Evolutionary conservation across 2,329 filamentous ascomycete genomes (phyloP).

Genomic region (Cercospora zeae-maydis): DNA sequence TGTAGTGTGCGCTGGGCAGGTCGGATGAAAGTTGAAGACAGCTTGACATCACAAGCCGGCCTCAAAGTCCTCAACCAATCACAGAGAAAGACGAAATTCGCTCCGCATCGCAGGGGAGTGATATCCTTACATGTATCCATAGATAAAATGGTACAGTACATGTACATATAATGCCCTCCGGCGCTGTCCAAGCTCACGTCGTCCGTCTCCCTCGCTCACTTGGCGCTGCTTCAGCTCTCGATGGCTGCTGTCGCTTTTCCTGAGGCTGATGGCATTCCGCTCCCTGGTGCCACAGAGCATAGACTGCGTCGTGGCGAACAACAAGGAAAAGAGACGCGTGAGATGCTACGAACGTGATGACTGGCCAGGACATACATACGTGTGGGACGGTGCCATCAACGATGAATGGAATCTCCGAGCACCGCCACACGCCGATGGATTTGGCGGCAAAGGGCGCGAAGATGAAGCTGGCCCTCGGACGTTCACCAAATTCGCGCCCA

Average conservation of each 20-base stretch:
- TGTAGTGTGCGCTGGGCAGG: neutral
- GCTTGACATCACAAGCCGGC: conserved; percentile 10
- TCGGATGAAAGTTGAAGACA: conserved; percentile 6
- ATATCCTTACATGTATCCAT: too few species aligned
- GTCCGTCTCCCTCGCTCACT: too few species aligned
- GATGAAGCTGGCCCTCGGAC: neutral
- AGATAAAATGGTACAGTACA: too few species aligned
- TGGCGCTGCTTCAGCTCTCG: too few species aligned
- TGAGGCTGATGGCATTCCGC: too few species aligned
- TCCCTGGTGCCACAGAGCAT: too few species aligned
- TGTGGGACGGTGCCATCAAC: neutral
- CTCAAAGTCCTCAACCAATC: neutral
- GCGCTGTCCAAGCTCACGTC: too few species aligned
- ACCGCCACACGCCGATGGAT: too few species aligned
- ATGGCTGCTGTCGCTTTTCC: too few species aligned
- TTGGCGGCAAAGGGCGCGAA: neutral
- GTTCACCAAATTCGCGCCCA: neutral
- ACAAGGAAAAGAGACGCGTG: neutral
- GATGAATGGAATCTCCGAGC: neutral
- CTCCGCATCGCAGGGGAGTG: too few species aligned
- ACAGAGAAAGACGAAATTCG: too few species aligned
- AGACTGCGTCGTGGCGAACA: neutral
- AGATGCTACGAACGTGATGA: neutral
- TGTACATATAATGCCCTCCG: too few species aligned
- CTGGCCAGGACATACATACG: neutral